phyloP scores from a whole-genome alignment of 179 eudicot species.

The Spinacia oleracea region DNA sequence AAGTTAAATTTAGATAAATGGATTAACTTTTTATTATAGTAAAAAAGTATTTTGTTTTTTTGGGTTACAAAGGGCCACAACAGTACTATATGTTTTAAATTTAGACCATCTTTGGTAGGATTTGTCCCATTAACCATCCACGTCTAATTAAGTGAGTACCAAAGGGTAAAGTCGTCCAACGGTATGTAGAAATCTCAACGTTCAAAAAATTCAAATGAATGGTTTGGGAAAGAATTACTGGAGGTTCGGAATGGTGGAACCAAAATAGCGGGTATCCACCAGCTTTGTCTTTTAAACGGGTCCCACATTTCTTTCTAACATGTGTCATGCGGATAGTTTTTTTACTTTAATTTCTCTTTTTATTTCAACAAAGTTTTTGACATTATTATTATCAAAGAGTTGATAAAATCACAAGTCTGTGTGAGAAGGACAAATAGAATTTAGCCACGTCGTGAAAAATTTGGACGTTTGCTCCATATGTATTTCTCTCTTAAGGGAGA shows the following conservation, averaged over 20 bases:
- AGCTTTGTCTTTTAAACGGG: slow-evolving; percentile 14
- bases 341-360: background rate
- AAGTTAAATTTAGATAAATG: too few relatives aligned
- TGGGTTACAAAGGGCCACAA: too few relatives aligned
- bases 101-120: too few relatives aligned
- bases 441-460: background rate
- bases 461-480: background rate
- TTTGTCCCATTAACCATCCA: background rate
- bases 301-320: slow-evolving; percentile 20
- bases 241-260: slow-evolving; percentile 19
- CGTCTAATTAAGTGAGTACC: background rate
- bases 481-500: background rate
- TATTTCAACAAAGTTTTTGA: background rate
- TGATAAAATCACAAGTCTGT: slow-evolving; percentile 5
- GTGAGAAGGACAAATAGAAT: background rate
- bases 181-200: slow-evolving; percentile 31
- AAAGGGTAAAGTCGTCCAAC: slow-evolving; percentile 31
- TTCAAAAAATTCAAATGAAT: slow-evolving; percentile 47
- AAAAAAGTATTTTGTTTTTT: too few relatives aligned
- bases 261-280: slow-evolving; percentile 17
- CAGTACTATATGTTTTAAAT: too few relatives aligned
- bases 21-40: too few relatives aligned
- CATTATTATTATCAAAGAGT: background rate
- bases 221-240: slow-evolving; percentile 40
- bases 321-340: slow-evolving; percentile 26